These are phyloP conservation scores for Trichosporon coremiiforme DNA, from an alignment of 1,284 basidiomycete genomes.

Conservation along the genomic window DNA sequence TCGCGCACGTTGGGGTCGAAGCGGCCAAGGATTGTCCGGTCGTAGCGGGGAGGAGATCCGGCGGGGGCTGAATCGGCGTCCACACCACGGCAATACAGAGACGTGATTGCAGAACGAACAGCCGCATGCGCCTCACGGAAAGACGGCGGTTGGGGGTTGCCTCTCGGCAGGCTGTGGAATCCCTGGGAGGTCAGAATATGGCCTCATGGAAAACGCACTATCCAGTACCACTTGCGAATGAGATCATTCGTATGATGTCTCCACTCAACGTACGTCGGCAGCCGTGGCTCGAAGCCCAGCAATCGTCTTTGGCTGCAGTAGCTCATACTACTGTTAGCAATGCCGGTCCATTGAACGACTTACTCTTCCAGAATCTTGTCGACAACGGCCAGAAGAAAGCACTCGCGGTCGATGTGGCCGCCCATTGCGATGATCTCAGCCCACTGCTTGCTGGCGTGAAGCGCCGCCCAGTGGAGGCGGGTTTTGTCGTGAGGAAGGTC, in stretches of 20 bases:
- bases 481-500: background rate
- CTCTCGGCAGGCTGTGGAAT: background rate
- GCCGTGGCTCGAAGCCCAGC: background rate
- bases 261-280: slow-evolving; percentile 1
- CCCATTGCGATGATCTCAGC: background rate
- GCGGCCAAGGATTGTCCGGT: background rate
- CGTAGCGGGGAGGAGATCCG: background rate
- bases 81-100: background rate
- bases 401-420: background rate
- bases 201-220: background rate
- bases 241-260: background rate
- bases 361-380: background rate
- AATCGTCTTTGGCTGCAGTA: background rate
- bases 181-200: background rate
- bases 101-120: background rate
- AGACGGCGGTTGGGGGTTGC: background rate
- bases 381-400: background rate
- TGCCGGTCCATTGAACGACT: too few relatives aligned
- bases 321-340: slow-evolving; percentile 6
- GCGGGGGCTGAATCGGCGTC: background rate
- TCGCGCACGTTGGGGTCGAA: background rate
- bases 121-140: background rate
- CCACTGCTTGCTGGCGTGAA: background rate
- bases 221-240: background rate
- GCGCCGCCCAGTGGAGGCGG: background rate